These are phyloP conservation scores for Teunomyces atbi DNA, from an alignment of 805 yeast species.

Conservation along the genomic window DNA sequence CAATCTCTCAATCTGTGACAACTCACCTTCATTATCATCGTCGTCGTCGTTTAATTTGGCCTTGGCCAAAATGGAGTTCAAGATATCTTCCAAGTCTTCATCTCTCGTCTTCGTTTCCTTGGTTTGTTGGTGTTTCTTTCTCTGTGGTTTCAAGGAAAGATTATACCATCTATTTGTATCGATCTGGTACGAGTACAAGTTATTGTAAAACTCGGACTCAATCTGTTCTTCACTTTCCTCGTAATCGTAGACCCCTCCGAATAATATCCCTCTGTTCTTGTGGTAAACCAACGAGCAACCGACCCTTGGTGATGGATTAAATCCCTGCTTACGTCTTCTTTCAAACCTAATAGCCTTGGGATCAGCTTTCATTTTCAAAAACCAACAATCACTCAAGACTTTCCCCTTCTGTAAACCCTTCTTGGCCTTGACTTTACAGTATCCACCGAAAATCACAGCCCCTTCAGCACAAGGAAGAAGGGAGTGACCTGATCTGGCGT, in stretches of 20 bases:
- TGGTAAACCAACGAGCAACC: slow-evolving; percentile 89
- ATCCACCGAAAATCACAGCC: slow-evolving; percentile 88
- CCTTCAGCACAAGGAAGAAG: slow-evolving; percentile 78
- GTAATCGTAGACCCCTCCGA: slow-evolving; percentile 94
- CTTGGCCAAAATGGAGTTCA: slow-evolving; percentile 69
- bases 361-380: slow-evolving; percentile 81
- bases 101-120: slow-evolving; percentile 58
- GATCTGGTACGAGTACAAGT: slow-evolving; percentile 74
- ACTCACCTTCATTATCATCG: slow-evolving; percentile 44
- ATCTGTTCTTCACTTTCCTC: slow-evolving; percentile 94
- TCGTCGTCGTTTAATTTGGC: slow-evolving; percentile 66
- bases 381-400: slow-evolving; percentile 83
- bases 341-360: slow-evolving; percentile 80
- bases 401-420: slow-evolving; percentile 91
- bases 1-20: slow-evolving; percentile 35
- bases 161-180: slow-evolving; percentile 90
- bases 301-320: slow-evolving; percentile 89
- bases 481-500: slow-evolving; percentile 92
- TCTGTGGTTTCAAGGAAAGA: slow-evolving; percentile 58
- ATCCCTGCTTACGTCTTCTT: slow-evolving; percentile 83
- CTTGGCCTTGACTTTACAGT: slow-evolving; percentile 86
- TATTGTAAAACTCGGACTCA: slow-evolving; percentile 81
- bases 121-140: slow-evolving; percentile 41
- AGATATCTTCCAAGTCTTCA: slow-evolving; percentile 76
- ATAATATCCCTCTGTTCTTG: slow-evolving; percentile 86